A percentile compares a stretch with the other conserved stretches of the same genome.
These are phyloP conservation scores for Acanthamoeba quina DNA, from an alignment of 208 protist species.

Conservation along the genomic window DNA sequence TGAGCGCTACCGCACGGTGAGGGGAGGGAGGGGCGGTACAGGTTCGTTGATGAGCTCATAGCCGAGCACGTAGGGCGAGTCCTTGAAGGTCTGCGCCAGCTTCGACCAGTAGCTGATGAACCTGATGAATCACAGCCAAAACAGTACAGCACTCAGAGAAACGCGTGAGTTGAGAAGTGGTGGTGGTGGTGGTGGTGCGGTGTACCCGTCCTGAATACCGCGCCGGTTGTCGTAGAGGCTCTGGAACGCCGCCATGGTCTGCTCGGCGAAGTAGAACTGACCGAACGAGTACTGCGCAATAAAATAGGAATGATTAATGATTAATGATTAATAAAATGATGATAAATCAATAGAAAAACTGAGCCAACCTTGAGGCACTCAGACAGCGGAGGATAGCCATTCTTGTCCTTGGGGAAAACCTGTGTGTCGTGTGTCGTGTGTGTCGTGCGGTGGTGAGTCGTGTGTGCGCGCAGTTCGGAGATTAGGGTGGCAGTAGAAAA, in stretches of 20 bases:
- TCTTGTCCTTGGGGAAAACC: constrained; percentile 35
- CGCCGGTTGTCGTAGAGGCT: constrained; percentile 47
- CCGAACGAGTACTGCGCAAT: constrained; percentile 11
- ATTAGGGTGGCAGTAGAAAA: neutral
- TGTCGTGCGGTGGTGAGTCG: neutral
- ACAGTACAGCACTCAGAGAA: neutral
- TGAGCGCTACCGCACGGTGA: constrained; percentile 14
- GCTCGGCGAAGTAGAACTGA: constrained; percentile 46
- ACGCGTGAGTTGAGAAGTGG: neutral
- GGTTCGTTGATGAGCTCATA: constrained; percentile 88
- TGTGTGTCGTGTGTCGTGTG: neutral
- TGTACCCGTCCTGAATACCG: constrained; percentile 51
- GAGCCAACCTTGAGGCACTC: constrained; percentile 23
- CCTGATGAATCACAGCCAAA: neutral
- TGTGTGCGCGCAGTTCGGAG: neutral
- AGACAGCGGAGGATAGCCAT: constrained; percentile 43
- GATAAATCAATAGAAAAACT: neutral
- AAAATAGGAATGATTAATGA: neutral
- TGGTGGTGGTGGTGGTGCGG: neutral
- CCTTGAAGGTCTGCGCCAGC: constrained; percentile 74
- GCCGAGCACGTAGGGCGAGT: constrained; percentile 74
- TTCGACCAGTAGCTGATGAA: constrained; percentile 74
- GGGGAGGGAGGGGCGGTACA: neutral
- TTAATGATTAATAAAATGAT: neutral
- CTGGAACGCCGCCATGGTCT: constrained; percentile 42